phyloP scores from a whole-genome alignment of 2,329 filamentous ascomycete species.

The Neonectria coccinea region DNA sequence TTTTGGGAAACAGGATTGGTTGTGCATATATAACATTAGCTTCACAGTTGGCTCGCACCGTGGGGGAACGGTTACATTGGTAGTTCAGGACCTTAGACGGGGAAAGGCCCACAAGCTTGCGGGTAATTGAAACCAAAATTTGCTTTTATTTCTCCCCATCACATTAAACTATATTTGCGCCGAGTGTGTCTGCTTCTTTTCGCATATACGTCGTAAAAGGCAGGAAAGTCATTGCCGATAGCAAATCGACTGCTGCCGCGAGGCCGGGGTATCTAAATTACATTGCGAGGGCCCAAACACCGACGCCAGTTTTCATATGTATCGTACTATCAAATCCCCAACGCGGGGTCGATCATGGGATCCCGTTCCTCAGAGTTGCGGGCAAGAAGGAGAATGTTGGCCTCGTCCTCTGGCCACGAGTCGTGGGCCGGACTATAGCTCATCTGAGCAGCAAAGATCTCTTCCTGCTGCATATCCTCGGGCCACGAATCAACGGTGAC shows the following conservation, averaged over 20 bases:
- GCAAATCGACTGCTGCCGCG: constrained; percentile 30
- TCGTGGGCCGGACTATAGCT: constrained; percentile 50
- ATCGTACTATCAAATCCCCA: constrained; percentile 34
- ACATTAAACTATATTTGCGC: too few relatives aligned
- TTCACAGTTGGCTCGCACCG: constrained; percentile 10
- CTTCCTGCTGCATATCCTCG: constrained; percentile 43
- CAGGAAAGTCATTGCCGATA: not conserved
- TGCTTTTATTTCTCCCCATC: constrained; percentile 4
- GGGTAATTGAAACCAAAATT: constrained; percentile 14
- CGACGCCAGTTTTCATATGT: constrained; percentile 23
- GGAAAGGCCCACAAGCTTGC: constrained; percentile 2
- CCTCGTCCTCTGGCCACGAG: constrained; percentile 59
- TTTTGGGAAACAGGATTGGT: not conserved
- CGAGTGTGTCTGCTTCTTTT: not conserved
- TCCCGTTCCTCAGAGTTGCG: constrained; percentile 44
- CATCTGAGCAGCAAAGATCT: constrained; percentile 52
- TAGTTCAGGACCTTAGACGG: constrained; percentile 38
- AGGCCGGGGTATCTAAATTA: constrained; percentile 42
- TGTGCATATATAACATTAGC: constrained; percentile 2
- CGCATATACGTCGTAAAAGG: constrained; percentile 32
- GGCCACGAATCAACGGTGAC: constrained; percentile 40
- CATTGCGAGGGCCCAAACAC: constrained; percentile 25
- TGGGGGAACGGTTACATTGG: constrained; percentile 12
- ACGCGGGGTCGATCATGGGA: constrained; percentile 49
- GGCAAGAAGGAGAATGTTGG: constrained; percentile 56